Percentiles rank a stretch among this genome's conserved stretches.
phyloP scores from a whole-genome alignment of 139 green algal species.

The Closterium sp. region DNA sequence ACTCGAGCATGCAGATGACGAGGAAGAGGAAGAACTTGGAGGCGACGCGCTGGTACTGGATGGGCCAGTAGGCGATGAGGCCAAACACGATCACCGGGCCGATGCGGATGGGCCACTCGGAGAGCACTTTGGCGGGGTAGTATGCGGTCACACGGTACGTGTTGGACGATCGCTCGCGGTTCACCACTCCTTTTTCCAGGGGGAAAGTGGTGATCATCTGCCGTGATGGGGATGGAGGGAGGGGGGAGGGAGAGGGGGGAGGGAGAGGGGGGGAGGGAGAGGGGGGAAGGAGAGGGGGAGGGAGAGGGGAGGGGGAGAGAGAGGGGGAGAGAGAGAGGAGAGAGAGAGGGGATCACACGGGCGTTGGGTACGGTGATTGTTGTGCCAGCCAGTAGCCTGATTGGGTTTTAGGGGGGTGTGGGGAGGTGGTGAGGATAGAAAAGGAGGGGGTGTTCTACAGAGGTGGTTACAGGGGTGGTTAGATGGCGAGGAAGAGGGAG shows the following conservation, averaged over 20 bases:
- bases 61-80: constrained; percentile 63
- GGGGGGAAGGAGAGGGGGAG: not conserved
- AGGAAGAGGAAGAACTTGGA: constrained; percentile 64
- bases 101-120: constrained; percentile 53
- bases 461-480: too few relatives aligned
- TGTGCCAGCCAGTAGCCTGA: too few relatives aligned
- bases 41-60: constrained; percentile 56
- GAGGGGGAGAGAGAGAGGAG: not conserved
- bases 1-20: constrained; percentile 49
- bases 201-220: constrained; percentile 53
- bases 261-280: too few relatives aligned
- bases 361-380: too few relatives aligned
- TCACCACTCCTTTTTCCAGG: constrained; percentile 44
- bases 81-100: constrained; percentile 58
- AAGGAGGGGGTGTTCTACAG: too few relatives aligned
- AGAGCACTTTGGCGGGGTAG: constrained; percentile 59
- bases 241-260: not conserved
- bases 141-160: constrained; percentile 60
- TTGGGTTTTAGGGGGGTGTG: too few relatives aligned
- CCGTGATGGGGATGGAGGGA: not conserved
- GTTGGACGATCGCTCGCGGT: constrained; percentile 57
- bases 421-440: too few relatives aligned
- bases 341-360: too few relatives aligned
- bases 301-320: too few relatives aligned
- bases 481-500: too few relatives aligned